phyloP scores from a whole-genome alignment of 257 asterid species.

The Jacaranda copaia region DNA sequence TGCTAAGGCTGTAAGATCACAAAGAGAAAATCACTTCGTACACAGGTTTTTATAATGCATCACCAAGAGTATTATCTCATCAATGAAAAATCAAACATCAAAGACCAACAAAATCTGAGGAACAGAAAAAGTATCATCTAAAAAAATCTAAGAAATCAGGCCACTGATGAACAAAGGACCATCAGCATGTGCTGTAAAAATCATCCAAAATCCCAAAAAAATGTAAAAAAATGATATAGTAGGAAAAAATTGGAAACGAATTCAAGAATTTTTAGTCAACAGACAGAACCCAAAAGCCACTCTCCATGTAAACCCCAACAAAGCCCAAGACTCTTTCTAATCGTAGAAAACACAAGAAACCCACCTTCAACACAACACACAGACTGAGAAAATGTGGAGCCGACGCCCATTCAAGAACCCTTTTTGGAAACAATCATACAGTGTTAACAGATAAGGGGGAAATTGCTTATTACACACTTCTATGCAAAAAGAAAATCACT shows the following conservation, averaged over 20 bases:
- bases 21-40: conserved; percentile 38
- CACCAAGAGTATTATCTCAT: conserved; percentile 17
- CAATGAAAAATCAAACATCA: conserved; percentile 37
- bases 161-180: conserved; percentile 27
- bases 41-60: conserved; percentile 33
- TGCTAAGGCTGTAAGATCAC: conserved; percentile 43
- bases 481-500: conserved; percentile 35
- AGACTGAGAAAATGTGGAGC: conserved; percentile 30
- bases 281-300: conserved; percentile 77
- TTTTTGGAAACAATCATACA: conserved; percentile 16
- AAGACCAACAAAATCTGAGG: conserved; percentile 47
- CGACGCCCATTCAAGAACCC: conserved; percentile 22
- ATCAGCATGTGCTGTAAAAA: conserved; percentile 43
- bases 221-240: neutral
- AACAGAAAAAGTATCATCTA: conserved; percentile 50
- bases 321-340: conserved; percentile 47
- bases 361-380: conserved; percentile 36
- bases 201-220: conserved; percentile 35
- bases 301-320: conserved; percentile 62
- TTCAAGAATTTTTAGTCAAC: conserved; percentile 36
- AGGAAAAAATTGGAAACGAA: neutral
- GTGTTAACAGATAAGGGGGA: conserved; percentile 44
- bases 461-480: conserved; percentile 38
- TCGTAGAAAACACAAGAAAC: conserved; percentile 40
- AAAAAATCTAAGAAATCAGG: conserved; percentile 39